Evolutionary conservation across 2,329 filamentous ascomycete species (phyloP).

Genomic region (Paracorniculantispora psalliotae): DNA sequence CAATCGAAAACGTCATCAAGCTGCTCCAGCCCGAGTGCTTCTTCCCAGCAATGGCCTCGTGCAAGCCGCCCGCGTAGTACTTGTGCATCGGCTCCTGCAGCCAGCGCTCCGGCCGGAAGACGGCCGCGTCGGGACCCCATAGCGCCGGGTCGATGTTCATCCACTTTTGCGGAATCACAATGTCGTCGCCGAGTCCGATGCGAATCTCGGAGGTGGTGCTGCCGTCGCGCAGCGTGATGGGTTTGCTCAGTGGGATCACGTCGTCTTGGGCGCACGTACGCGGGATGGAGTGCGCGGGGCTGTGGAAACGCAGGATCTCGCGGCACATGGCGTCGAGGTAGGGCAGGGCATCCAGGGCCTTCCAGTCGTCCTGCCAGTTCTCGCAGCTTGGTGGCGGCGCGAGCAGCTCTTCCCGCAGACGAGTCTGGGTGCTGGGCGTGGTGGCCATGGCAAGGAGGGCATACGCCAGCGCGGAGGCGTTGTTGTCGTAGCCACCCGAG

Average conservation of each 20-base stretch:
- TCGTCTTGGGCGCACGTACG: neutral
- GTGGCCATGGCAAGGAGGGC: neutral
- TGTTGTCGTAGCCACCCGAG: neutral
- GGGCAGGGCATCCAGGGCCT: too few relatives aligned
- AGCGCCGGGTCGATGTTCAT: neutral
- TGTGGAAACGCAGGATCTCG: neutral
- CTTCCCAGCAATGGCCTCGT: too few relatives aligned
- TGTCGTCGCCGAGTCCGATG: too few relatives aligned
- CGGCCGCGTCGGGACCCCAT: neutral
- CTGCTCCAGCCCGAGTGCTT: too few relatives aligned
- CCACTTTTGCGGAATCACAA: neutral
- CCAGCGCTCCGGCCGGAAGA: neutral
- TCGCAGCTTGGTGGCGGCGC: too few relatives aligned
- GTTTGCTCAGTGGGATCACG: neutral
- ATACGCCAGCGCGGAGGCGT: neutral
- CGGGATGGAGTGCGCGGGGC: neutral
- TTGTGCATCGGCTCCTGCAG: neutral
- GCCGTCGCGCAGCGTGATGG: constrained; percentile 1
- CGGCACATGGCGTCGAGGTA: neutral
- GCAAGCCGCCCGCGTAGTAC: too few relatives aligned
- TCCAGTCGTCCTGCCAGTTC: too few relatives aligned
- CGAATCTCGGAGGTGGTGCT: constrained; percentile 3
- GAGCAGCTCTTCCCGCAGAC: neutral
- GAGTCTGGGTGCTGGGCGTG: neutral
- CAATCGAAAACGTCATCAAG: too few relatives aligned